These are phyloP conservation scores for Nemania diffusa DNA, from an alignment of 2,329 filamentous ascomycete species.

Conservation along the genomic window DNA sequence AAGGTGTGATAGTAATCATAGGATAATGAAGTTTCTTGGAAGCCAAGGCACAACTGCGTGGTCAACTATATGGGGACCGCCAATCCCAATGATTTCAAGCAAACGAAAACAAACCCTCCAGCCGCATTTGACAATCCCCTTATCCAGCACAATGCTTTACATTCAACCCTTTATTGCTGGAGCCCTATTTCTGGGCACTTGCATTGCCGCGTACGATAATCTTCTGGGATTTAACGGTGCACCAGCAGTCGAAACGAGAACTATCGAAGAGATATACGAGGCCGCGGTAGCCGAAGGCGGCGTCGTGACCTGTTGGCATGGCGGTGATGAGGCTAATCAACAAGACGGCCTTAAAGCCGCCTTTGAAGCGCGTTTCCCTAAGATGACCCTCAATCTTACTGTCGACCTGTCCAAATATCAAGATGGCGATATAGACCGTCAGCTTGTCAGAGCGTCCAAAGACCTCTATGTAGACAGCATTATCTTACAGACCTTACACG, in stretches of 20 bases:
- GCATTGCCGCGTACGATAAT: conserved; percentile 40
- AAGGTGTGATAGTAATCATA: conserved; percentile 7
- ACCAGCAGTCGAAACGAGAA: conserved; percentile 55
- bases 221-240: conserved; percentile 41
- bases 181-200: conserved; percentile 1
- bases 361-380: conserved; percentile 60
- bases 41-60: not conserved
- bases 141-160: conserved; percentile 4
- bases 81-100: not conserved
- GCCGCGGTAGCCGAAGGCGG: conserved; percentile 60
- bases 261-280: conserved; percentile 60
- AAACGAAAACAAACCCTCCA: not conserved
- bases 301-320: conserved; percentile 59
- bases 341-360: conserved; percentile 53
- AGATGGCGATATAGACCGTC: conserved; percentile 58
- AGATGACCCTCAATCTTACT: conserved; percentile 62
- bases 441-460: conserved; percentile 50
- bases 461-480: conserved; percentile 58
- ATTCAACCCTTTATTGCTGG: conserved; percentile 2
- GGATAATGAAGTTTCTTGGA: not conserved
- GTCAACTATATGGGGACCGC: conserved; percentile 2
- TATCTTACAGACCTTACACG: conserved; percentile 62
- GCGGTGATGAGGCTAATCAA: conserved; percentile 58
- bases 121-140: not conserved
- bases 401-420: conserved; percentile 68